Conservation (phyloP, 2,329 filamentous ascomycete species). For the Xylaria hypoxylon region DNA sequence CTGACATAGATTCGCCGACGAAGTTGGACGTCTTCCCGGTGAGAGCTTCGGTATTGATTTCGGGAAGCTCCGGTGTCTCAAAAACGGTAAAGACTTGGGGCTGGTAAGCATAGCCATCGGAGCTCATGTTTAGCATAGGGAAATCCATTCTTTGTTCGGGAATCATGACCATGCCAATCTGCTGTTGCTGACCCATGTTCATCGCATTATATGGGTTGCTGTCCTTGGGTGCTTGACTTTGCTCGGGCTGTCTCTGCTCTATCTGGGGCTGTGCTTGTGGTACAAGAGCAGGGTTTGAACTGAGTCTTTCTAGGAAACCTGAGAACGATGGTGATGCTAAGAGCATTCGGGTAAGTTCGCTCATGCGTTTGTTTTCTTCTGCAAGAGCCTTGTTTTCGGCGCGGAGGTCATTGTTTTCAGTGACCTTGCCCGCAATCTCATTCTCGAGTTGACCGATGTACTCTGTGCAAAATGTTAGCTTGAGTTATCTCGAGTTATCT, state of each 20-base stretch:
- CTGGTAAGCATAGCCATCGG: conserved; percentile 68
- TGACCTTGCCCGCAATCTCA: conserved; percentile 85
- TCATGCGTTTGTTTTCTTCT: conserved; percentile 86
- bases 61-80: conserved; percentile 75
- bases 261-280: conserved; percentile 54
- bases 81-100: conserved; percentile 79
- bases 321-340: conserved; percentile 85
- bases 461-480: conserved; percentile 74
- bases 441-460: conserved; percentile 95
- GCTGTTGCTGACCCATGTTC: conserved; percentile 68
- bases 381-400: conserved; percentile 82
- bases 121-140: conserved; percentile 73
- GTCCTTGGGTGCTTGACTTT: conserved; percentile 72
- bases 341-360: conserved; percentile 83
- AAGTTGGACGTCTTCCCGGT: conserved; percentile 76
- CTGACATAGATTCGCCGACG: conserved; percentile 57
- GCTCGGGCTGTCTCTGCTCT: conserved; percentile 58
- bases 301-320: conserved; percentile 79
- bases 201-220: conserved; percentile 68
- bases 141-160: conserved; percentile 83
- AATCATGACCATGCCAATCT: conserved; percentile 85
- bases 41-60: conserved; percentile 71
- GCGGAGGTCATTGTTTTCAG: conserved; percentile 84
- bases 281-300: conserved; percentile 67
- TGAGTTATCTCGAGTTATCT: conserved; percentile 19